Base-by-base conservation (phyloP, 2,329 filamentous ascomycete species). In the Didymosphaeria variabile region DNA sequence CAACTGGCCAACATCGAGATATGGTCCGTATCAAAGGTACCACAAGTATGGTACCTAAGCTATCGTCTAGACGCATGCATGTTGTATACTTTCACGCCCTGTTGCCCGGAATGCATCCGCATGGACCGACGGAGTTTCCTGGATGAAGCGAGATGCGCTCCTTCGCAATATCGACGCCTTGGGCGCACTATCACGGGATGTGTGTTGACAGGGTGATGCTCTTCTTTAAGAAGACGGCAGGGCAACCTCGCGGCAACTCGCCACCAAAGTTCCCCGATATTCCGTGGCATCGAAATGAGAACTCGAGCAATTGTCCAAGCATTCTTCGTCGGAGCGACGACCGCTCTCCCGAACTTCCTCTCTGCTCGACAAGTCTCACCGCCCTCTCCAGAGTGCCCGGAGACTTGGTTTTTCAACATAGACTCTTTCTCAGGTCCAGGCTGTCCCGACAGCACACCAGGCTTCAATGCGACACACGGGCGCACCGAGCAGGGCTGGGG, bases 111-210 rank as follows among this genome's bases (percentile, higher is more conserved):
- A 31, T 8, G 13, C 15, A 34, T 13, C 21, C n/a, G 36, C 21
- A 42, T 34, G 21, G 12, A 15, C 36, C 23, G 50, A 42, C 36
- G 36, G 50, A 29, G 19, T 42, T 42, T 29, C 21, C 50, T 42
- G 50, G 50, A 42, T 53, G 31, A 42, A 53, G 21, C 34, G 23
- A 29, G 31, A 53, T 52, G 49, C 49, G 19, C 36, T 53, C 50
- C 36, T 34, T 15, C 34, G 50, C 15, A 53, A 53, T 53, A 42
- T 53, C 34, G 50, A 42, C 13, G 3, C 42, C 34, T n/a, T 19
- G n/a, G 34, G 34, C 50, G 21, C 21, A 15, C 21, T 32, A 17
- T 26, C 49, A 52, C 49, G 49, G 9, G 49, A 8, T 21, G 19
- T 40, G 2, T 15, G n/a, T 13, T 23, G 2, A 9, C 7, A 23